Conservation (phyloP, 768 basidiomycete species). For the Kwoniella botswanensis region DNA sequence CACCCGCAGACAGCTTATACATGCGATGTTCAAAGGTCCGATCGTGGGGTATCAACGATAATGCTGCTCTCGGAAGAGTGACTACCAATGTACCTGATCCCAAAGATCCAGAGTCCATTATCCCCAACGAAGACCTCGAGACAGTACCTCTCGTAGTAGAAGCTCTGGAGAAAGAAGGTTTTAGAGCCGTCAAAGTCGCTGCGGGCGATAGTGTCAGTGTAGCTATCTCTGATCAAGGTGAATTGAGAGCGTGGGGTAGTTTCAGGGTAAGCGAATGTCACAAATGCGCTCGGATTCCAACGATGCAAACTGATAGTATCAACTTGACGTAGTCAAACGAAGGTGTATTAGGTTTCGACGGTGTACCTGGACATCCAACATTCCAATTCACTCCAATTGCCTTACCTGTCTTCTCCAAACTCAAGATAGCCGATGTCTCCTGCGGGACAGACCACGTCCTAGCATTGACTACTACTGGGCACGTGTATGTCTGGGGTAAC, state of each 20-base stretch:
- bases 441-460: constrained; percentile 88
- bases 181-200: constrained; percentile 79
- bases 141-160: constrained; percentile 60
- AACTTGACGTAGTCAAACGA: constrained; percentile 60
- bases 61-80: constrained; percentile 81
- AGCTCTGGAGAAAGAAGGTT: constrained; percentile 73
- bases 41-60: constrained; percentile 69
- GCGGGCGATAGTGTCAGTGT: constrained; percentile 89
- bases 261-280: constrained; percentile 70
- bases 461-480: constrained; percentile 83
- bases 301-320: too few species aligned
- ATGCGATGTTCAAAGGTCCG: constrained; percentile 35
- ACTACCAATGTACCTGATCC: constrained; percentile 65
- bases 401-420: constrained; percentile 54
- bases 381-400: constrained; percentile 60
- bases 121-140: constrained; percentile 59
- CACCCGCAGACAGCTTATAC: background rate
- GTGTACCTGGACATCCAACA: constrained; percentile 48
- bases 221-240: constrained; percentile 77
- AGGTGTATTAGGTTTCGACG: constrained; percentile 56
- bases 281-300: too few species aligned
- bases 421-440: constrained; percentile 69
- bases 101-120: constrained; percentile 52
- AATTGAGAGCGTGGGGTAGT: constrained; percentile 83
- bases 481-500: constrained; percentile 86